Conservation (phyloP, 176 grass and related monocot genomes). For the Zoysia pacifica region DNA sequence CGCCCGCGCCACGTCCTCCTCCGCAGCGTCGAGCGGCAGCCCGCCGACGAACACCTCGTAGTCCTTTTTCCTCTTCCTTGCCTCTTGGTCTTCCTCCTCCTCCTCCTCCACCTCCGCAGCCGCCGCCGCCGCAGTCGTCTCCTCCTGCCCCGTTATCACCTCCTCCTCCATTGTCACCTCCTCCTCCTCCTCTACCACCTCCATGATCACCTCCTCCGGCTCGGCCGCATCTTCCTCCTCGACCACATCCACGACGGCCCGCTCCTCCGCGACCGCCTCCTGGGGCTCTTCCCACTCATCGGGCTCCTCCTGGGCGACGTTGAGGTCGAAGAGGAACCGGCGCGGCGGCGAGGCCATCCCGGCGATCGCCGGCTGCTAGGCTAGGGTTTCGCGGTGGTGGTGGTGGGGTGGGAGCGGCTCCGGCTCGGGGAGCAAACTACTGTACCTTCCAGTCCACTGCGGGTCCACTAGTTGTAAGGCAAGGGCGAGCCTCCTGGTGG, state of each 20-base stretch:
- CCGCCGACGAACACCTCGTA: slow-evolving; percentile 53
- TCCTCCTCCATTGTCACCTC: slow-evolving; percentile 32
- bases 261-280: slow-evolving; percentile 2
- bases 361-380: slow-evolving; percentile 23
- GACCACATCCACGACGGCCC: background rate
- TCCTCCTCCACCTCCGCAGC: background rate
- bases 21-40: slow-evolving; percentile 39
- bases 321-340: slow-evolving; percentile 55
- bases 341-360: slow-evolving; percentile 35
- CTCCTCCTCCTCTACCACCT: slow-evolving; percentile 24
- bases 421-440: background rate
- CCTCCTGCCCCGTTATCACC: slow-evolving; percentile 7
- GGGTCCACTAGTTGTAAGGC: background rate
- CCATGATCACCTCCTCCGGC: background rate
- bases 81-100: background rate
- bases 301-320: slow-evolving; percentile 49
- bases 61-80: slow-evolving; percentile 36
- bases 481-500: background rate
- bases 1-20: slow-evolving; percentile 45
- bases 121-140: background rate
- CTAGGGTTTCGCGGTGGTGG: slow-evolving; percentile 50
- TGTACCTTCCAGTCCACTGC: slow-evolving; percentile 7
- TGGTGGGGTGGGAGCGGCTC: too few relatives aligned
- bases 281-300: background rate
- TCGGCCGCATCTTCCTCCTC: background rate